phyloP scores from a whole-genome alignment of 2,329 filamentous ascomycete species.

The Orbilia oligospora region DNA sequence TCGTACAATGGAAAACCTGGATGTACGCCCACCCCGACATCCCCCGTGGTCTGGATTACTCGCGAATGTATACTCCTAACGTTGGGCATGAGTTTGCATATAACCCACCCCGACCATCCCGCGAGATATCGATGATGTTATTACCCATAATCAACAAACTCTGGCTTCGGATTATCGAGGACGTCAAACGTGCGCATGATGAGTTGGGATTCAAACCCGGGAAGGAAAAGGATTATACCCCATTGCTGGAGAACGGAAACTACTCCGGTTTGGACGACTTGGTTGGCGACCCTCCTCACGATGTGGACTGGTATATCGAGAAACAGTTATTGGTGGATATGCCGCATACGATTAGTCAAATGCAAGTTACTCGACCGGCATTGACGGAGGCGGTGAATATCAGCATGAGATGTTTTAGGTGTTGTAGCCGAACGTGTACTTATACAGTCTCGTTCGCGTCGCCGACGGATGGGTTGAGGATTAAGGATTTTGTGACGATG shows the following conservation, averaged over 20 bases:
- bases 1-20: conserved; percentile 54
- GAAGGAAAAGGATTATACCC: conserved; percentile 57
- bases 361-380: conserved; percentile 53
- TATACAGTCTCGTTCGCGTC: conserved; percentile 49
- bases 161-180: conserved; percentile 48
- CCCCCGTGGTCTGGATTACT: conserved; percentile 11
- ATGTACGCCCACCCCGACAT: conserved; percentile 30
- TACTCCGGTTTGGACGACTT: conserved; percentile 54
- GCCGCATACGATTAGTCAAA: conserved; percentile 31
- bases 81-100: conserved; percentile 41
- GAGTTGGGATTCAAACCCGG: conserved; percentile 47
- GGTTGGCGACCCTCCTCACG: conserved; percentile 50
- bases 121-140: conserved; percentile 35
- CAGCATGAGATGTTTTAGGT: conserved; percentile 54
- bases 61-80: conserved; percentile 26
- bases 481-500: conserved; percentile 49
- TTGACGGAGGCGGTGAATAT: conserved; percentile 51
- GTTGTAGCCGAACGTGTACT: conserved; percentile 34
- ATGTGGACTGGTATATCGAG: conserved; percentile 55
- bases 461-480: conserved; percentile 40
- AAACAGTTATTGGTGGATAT: conserved; percentile 51
- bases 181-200: conserved; percentile 46
- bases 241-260: conserved; percentile 51
- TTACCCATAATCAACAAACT: conserved; percentile 48
- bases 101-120: conserved; percentile 44